A percentile compares a stretch with the other conserved stretches of the same genome.
Evolutionary conservation across 176 grass and related monocot genomes (phyloP).

Genomic region (Carex cristatella): DNA sequence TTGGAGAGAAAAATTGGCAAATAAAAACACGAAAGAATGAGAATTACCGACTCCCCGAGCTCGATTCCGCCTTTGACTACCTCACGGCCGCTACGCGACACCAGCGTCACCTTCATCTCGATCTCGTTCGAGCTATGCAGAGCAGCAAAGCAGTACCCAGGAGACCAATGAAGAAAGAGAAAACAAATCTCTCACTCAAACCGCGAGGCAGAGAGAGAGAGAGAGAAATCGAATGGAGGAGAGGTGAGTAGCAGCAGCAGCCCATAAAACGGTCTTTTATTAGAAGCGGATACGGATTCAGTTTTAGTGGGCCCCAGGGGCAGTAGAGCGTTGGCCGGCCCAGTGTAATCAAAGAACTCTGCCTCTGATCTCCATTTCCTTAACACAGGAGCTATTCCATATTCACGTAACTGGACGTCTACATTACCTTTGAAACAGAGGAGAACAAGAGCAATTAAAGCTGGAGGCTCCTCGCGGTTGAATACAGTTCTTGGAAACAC

Average conservation of each 20-base stretch:
- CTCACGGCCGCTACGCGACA: conserved; percentile 73
- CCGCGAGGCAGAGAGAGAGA: neutral
- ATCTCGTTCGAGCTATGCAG: conserved; percentile 17
- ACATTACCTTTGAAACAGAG: neutral
- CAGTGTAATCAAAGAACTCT: neutral
- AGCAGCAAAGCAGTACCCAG: neutral
- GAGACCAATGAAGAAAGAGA: neutral
- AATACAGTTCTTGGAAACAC: neutral
- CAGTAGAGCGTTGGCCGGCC: conserved; percentile 16
- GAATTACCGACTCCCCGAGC: conserved; percentile 47
- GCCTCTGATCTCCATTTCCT: neutral
- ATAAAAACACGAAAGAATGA: neutral
- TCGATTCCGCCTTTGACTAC: conserved; percentile 81
- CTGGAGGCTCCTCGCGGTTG: neutral
- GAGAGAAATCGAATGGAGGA: neutral
- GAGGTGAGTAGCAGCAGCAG: neutral
- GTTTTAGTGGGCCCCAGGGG: neutral
- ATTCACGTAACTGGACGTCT: neutral
- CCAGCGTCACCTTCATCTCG: conserved; percentile 65
- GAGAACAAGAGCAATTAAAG: neutral
- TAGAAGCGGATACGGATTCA: conserved; percentile 6
- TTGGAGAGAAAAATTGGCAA: neutral
- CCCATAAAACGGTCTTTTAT: conserved; percentile 10
- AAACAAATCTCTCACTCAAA: neutral
- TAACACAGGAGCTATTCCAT: neutral